Percentiles rank a stretch among this genome's conserved stretches.
phyloP scores from a whole-genome alignment of 306 rosid species.

The Cicer judaicum region DNA sequence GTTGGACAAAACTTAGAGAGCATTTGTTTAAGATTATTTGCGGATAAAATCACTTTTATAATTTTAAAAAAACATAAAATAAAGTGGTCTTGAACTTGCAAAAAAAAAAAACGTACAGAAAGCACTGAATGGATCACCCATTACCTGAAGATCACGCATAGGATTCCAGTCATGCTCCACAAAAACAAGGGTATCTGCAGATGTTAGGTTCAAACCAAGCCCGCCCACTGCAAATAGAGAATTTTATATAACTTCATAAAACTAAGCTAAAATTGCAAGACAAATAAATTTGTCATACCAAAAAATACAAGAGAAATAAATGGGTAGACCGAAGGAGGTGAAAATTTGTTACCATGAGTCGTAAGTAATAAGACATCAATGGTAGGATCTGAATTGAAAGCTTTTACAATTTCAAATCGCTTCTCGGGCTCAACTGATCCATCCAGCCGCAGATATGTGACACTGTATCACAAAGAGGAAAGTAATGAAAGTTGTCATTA shows the following conservation, averaged over 20 bases:
- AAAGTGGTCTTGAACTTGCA: background rate
- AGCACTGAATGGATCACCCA: constrained; percentile 33
- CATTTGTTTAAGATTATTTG: too few relatives aligned
- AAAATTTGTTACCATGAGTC: constrained; percentile 72
- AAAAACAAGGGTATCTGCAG: constrained; percentile 93
- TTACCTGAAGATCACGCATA: constrained; percentile 97
- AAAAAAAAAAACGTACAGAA: constrained; percentile 29
- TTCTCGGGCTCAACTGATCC: constrained; percentile 89
- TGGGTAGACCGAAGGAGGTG: background rate
- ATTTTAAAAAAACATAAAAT: too few relatives aligned
- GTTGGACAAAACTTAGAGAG: background rate
- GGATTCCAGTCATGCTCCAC: constrained; percentile 99
- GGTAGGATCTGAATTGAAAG: constrained; percentile 98
- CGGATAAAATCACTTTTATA: too few relatives aligned
- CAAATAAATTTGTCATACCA: constrained; percentile 1
- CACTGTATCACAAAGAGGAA: constrained; percentile 50
- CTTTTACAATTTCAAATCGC: constrained; percentile 92
- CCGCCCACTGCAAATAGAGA: constrained; percentile 80
- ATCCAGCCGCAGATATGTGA: constrained; percentile 90
- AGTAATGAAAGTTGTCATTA: background rate
- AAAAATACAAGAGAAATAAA: background rate
- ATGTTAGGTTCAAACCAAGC: constrained; percentile 95
- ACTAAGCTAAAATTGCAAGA: constrained; percentile 11
- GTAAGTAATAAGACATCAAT: constrained; percentile 92
- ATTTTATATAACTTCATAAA: constrained; percentile 33